Conservation (phyloP, 768 basidiomycete genomes). For the Trametes elegans region DNA sequence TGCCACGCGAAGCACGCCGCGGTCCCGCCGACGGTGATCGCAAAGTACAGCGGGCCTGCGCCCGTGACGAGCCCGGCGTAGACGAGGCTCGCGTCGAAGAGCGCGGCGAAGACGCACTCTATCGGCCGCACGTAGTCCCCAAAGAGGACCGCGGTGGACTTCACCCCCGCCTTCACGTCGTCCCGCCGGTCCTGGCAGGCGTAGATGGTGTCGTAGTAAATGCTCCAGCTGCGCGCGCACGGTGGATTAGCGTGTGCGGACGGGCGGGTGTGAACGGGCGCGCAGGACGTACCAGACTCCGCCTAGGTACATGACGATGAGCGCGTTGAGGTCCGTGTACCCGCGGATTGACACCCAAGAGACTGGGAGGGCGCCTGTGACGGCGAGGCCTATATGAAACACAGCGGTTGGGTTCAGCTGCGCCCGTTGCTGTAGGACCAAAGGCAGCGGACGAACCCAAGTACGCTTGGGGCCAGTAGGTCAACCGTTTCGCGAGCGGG, state of each 20-base stretch:
- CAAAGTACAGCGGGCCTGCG: constrained; percentile 11
- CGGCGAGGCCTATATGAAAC: not conserved
- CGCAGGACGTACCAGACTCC: constrained; percentile 23
- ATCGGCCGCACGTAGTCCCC: constrained; percentile 60
- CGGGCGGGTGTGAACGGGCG: not conserved
- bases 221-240: constrained; percentile 35
- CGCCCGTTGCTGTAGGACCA: not conserved
- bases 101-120: constrained; percentile 49
- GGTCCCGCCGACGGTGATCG: constrained; percentile 21
- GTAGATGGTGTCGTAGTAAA: constrained; percentile 66
- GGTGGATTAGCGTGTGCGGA: not conserved
- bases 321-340: constrained; percentile 24
- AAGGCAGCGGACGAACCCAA: constrained; percentile 34
- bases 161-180: constrained; percentile 68
- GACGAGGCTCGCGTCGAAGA: constrained; percentile 53
- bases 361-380: constrained; percentile 25
- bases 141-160: constrained; percentile 74
- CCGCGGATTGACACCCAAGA: constrained; percentile 43
- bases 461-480: constrained; percentile 65
- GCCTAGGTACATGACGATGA: constrained; percentile 20
- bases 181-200: constrained; percentile 77
- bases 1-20: constrained; percentile 27
- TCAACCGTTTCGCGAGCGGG: constrained; percentile 55
- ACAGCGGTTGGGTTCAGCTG: not conserved
- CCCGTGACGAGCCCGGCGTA: constrained; percentile 48